Percentiles rank a stretch among this genome's conserved stretches.
Evolutionary conservation across 2,329 filamentous ascomycete species (phyloP).

Genomic region (Aspergillus novofumigatus): DNA sequence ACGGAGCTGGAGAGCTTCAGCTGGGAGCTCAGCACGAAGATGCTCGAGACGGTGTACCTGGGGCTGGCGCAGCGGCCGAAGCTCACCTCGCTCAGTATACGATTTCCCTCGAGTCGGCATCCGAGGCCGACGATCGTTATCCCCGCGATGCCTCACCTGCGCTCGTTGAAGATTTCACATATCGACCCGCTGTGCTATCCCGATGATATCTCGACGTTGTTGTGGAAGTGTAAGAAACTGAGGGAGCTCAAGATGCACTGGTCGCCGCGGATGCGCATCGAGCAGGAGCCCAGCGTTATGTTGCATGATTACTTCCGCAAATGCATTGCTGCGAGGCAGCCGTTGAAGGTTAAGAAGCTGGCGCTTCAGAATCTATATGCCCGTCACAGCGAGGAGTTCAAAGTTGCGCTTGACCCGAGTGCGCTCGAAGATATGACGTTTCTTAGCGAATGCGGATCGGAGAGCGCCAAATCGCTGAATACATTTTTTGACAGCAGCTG

Average conservation of each 20-base stretch:
- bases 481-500: slow-evolving; percentile 56
- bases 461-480: slow-evolving; percentile 35
- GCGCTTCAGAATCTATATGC: slow-evolving; percentile 57
- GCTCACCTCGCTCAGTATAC: slow-evolving; percentile 52
- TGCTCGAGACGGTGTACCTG: slow-evolving; percentile 55
- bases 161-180: slow-evolving; percentile 51
- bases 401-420: slow-evolving; percentile 40
- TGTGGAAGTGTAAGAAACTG: slow-evolving; percentile 52
- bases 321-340: slow-evolving; percentile 45
- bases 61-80: slow-evolving; percentile 49
- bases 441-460: slow-evolving; percentile 49
- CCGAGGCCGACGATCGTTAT: slow-evolving; percentile 55
- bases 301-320: slow-evolving; percentile 55
- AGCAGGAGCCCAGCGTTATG: slow-evolving; percentile 54
- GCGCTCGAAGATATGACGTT: slow-evolving; percentile 48
- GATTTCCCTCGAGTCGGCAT: slow-evolving; percentile 53
- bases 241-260: slow-evolving; percentile 56
- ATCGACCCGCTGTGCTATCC: slow-evolving; percentile 63
- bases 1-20: slow-evolving; percentile 51
- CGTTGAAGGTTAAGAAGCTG: slow-evolving; percentile 47
- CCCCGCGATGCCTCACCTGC: slow-evolving; percentile 54
- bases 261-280: slow-evolving; percentile 58
- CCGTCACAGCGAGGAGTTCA: slow-evolving; percentile 46
- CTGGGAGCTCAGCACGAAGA: slow-evolving; percentile 60
- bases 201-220: slow-evolving; percentile 56